Base-by-base conservation (phyloP, 208 protist species). In the Acanthamoeba rhysodes region DNA sequence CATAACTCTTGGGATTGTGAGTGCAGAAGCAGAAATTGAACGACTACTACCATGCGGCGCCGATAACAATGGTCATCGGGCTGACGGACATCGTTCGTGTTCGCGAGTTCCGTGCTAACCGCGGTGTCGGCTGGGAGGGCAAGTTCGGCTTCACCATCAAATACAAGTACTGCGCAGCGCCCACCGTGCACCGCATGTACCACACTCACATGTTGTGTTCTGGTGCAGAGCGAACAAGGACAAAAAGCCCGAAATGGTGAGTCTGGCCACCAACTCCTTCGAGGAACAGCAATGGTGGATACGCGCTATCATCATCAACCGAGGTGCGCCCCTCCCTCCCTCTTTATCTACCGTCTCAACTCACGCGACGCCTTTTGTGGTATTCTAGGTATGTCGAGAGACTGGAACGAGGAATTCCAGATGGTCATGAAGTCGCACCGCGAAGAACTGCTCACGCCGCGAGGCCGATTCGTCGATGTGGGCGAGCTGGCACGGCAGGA, bases 81-180 rank as follows among this genome's bases (percentile, higher is more conserved):
- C 62, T 68, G 24, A 24, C 20, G 62, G 62, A 24, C 62, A 68
- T 68, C 62, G 24, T 68, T 5, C 62, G 62, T 24, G 62, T 68
- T 24, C 62, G 62, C 62, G 62, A 68, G 62, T 68, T 68, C 62
- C 62, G 62, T 29, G 62, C 62, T 27, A 68, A 68, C 62, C 62
- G 62, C 24, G 62, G 62, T 8, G 62, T 68, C 22, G 62, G 62
- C 8, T 68, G 62, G 62, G 62, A 68, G 27, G 62, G 62, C 62
- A 68, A 68, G 62, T 68, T 68, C 62, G 62, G 62, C 24, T 68
- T 68, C 62, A 68, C 62, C 8, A 68, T 68, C 62, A 68, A 68
- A 29, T 68, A 68, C 27, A 68, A 29, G 62, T 68, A 68, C 24
- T 0, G 16, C 57, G 4, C 22, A 62, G 2, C 57, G 27, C 57